Base-by-base conservation (phyloP, 139 green algal species). In the Chlamydomonas sp. region DNA sequence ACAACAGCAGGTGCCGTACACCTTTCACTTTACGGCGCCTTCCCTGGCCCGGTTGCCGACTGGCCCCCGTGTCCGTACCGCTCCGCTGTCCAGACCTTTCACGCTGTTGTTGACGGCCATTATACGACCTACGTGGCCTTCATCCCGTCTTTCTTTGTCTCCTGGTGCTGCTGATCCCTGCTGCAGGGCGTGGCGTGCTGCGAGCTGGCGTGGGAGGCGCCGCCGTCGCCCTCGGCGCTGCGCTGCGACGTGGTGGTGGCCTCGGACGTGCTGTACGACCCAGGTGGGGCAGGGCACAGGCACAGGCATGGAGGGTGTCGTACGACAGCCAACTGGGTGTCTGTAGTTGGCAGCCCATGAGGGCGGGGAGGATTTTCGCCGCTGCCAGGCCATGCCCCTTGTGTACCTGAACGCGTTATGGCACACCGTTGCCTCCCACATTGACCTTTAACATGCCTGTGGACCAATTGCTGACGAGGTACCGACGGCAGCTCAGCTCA, bases 191-290 rank as follows among this genome's bases (percentile, higher is more conserved):
- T 79, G 82, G 71, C 5, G 0, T 60, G 72, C 14, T 63, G 71
- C 64, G 63, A 14, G 12, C 57, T 88, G 75, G 31, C 75, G 3
- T 88, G 74, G 84, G 75, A 88, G 74, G 74, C 77, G 58, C 84
- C 74, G 17, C 17, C 58, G 17, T 61, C 75, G 16, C 61, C 74
- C 0, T 64, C 5, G 17, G 49, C 17, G 5, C 17, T 82, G 63
- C 1, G 16, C 2, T 88, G 85, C 17, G 93, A 95, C 5, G 60
- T 92, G 0, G 79, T 96, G 64, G 59, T 97, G 4, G 95, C 89
- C 0, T 93, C 92, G 15, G 95, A 97, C 76, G 63, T 97, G 59
- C 78, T 96, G 12, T 97, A 97, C 59, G 95, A 97, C 81, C 93
- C 94, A 72, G 87, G 87, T 84, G 15, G 5, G 84, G 8, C 0